Conservation (phyloP, 2,329 filamentous ascomycete genomes). For the Microsporum ferrugineum region DNA sequence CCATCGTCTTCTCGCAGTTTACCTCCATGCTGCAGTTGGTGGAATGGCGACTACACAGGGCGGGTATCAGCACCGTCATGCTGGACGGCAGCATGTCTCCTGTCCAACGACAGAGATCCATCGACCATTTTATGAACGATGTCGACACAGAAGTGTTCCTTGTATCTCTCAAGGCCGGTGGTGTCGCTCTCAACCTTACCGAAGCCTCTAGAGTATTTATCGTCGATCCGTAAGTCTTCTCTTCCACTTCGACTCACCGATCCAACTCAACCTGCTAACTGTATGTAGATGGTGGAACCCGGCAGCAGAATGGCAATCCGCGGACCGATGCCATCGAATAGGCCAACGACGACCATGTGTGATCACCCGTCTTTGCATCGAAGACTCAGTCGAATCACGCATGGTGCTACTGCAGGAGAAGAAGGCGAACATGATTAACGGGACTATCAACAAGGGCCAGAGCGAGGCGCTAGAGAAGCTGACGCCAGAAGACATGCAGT, state of each 20-base stretch:
- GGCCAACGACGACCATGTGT: slow-evolving; percentile 88
- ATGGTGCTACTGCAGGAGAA: slow-evolving; percentile 97
- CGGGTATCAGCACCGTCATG: slow-evolving; percentile 98
- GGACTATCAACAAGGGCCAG: slow-evolving; percentile 89
- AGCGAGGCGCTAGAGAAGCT: slow-evolving; percentile 75
- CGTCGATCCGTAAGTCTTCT: slow-evolving; percentile 68
- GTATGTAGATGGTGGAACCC: slow-evolving; percentile 88
- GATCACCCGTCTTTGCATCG: slow-evolving; percentile 88
- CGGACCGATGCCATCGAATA: slow-evolving; percentile 87
- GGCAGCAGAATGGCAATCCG: slow-evolving; percentile 98
- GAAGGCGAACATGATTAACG: slow-evolving; percentile 96
- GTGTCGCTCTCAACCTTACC: slow-evolving; percentile 87
- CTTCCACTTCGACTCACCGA: slow-evolving; percentile 19
- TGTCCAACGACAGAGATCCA: slow-evolving; percentile 80
- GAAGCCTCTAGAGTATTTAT: slow-evolving; percentile 94
- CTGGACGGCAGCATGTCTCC: slow-evolving; percentile 96
- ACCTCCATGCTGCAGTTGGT: slow-evolving; percentile 95
- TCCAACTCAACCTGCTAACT: background rate
- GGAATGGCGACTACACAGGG: slow-evolving; percentile 88
- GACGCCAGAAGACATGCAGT: slow-evolving; percentile 85
- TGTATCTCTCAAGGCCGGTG: slow-evolving; percentile 89
- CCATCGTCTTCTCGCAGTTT: slow-evolving; percentile 95
- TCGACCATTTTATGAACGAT: slow-evolving; percentile 94
- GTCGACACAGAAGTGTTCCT: slow-evolving; percentile 90
- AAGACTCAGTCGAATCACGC: slow-evolving; percentile 90